Percentiles rank a stretch among this genome's conserved stretches.
These are phyloP conservation scores for Metschnikowia reukaufii DNA, from an alignment of 805 yeast genomes.

Conservation along the genomic window DNA sequence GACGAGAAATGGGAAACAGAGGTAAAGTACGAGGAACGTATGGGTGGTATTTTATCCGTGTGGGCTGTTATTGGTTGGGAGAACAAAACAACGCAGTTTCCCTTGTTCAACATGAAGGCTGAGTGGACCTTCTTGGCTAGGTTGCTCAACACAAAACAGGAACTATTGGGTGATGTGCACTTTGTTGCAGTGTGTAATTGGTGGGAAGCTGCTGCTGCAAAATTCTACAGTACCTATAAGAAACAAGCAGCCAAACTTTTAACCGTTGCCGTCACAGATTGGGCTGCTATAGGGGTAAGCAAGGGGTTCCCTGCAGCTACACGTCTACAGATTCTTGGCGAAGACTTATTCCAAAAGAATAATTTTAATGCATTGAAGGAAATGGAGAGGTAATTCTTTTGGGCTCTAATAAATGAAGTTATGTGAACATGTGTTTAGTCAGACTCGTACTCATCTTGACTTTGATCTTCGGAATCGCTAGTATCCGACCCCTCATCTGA, in stretches of 20 bases:
- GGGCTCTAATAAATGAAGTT: not conserved
- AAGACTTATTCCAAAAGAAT: slow-evolving; percentile 64
- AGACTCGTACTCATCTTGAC: slow-evolving; percentile 1
- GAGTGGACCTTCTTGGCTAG: slow-evolving; percentile 77
- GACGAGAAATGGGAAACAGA: slow-evolving; percentile 57
- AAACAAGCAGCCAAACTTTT: slow-evolving; percentile 68
- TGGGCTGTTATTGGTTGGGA: slow-evolving; percentile 71
- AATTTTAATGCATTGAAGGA: slow-evolving; percentile 44
- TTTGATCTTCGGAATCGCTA: slow-evolving; percentile 4
- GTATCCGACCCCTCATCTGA: slow-evolving; percentile 23
- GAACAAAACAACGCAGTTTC: slow-evolving; percentile 15
- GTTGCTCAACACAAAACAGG: slow-evolving; percentile 54
- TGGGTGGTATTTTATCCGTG: slow-evolving; percentile 81
- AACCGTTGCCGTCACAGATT: slow-evolving; percentile 42
- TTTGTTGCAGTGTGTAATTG: slow-evolving; percentile 72
- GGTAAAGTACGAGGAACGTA: slow-evolving; percentile 75
- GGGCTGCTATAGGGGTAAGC: slow-evolving; percentile 55
- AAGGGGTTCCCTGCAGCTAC: slow-evolving; percentile 73
- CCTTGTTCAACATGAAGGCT: slow-evolving; percentile 38
- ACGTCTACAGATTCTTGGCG: slow-evolving; percentile 72
- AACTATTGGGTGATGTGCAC: slow-evolving; percentile 63
- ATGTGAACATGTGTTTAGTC: not conserved
- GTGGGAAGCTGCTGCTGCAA: slow-evolving; percentile 83
- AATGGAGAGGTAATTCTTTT: slow-evolving; percentile 33
- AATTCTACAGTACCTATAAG: slow-evolving; percentile 60